phyloP scores from a whole-genome alignment of 768 basidiomycete species.

The Amanita phalloides region DNA sequence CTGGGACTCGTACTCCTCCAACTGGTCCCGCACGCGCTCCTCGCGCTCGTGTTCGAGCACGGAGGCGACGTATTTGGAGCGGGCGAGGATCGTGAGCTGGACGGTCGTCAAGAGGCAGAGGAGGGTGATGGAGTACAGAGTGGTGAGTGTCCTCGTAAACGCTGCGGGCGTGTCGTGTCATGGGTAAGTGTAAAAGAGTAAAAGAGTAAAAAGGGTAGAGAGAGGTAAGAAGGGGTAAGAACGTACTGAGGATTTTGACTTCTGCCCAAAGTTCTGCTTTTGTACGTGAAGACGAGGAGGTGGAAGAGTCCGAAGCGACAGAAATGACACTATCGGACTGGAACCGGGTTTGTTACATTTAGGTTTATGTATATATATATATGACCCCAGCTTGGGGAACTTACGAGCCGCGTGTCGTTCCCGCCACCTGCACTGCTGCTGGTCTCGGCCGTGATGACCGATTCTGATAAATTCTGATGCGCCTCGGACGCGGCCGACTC shows the following conservation, averaged over 20 bases:
- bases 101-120: slow-evolving; percentile 79
- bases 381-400: not conserved
- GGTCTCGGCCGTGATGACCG: slow-evolving; percentile 5
- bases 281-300: slow-evolving; percentile 29
- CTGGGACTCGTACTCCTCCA: slow-evolving; percentile 21
- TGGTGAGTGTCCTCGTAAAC: slow-evolving; percentile 79
- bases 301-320: slow-evolving; percentile 13
- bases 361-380: no score
- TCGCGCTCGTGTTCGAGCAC: slow-evolving; percentile 51
- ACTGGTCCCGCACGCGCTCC: slow-evolving; percentile 37
- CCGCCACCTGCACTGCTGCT: not conserved
- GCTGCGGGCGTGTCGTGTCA: slow-evolving; percentile 30
- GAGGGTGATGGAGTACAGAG: slow-evolving; percentile 77
- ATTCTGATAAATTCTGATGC: not conserved
- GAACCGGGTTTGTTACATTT: no score
- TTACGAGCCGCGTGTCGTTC: slow-evolving; percentile 2
- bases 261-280: slow-evolving; percentile 88
- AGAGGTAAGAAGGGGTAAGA: no score
- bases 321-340: slow-evolving; percentile 24
- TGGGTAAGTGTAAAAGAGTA: no score
- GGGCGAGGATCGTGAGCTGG: slow-evolving; percentile 79
- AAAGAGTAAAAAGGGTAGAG: no score
- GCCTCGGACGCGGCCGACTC: not conserved
- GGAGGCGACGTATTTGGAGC: slow-evolving; percentile 68
- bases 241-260: slow-evolving; percentile 74